Base-by-base conservation (phyloP, 441 rosid species). In the Erodium moschatum region DNA sequence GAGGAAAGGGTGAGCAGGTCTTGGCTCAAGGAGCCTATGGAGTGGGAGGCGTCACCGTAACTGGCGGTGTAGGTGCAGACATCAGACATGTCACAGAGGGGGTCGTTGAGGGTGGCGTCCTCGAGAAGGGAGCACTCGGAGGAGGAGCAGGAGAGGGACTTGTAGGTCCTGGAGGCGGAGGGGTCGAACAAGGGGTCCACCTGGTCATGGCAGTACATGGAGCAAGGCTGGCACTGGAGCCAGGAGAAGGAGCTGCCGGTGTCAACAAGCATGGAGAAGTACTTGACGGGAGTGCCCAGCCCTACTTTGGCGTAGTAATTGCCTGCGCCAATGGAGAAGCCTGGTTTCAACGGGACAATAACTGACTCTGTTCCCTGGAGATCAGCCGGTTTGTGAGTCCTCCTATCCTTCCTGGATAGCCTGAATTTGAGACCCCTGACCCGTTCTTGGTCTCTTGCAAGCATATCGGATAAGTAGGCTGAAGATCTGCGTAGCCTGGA, bases 1-100 rank as follows among this genome's bases (percentile, higher is more conserved):
- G 71, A 66, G 9, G 82, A 20, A 48, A 85, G 67, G 40, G 79
- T 75, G 48, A 84, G 72, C 0, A 65, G 42, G 54, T 84, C 88
- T 71, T 67, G 80, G 61, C 77, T 76, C 74, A 84, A 71, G 72
- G 66, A 82, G 31, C 88, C 88, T 0, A 67, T 40, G 1, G 88
- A 84, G 76, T 44, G 73, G 27, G 88, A 82, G 0, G 24, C 0
- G 68, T 84, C 87, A 3, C 83, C 84, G 11, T 84, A 84, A 74
- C 83, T 80, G 29, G 84, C 83, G 0, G 71, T 68, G 61, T 84
- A 84, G 5, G 81, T 1, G 31, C 78, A 75, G 31, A 40, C 66
- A 52, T 67, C 12, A 2, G 68, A 40, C 12, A 0, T 54, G 11
- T 54, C 69, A 21, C 78, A 75, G 0, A 13, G 0, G 19, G 78